Evolutionary conservation across 116 monocot species (phyloP).

Genomic region (Dioscorea cayenensis): DNA sequence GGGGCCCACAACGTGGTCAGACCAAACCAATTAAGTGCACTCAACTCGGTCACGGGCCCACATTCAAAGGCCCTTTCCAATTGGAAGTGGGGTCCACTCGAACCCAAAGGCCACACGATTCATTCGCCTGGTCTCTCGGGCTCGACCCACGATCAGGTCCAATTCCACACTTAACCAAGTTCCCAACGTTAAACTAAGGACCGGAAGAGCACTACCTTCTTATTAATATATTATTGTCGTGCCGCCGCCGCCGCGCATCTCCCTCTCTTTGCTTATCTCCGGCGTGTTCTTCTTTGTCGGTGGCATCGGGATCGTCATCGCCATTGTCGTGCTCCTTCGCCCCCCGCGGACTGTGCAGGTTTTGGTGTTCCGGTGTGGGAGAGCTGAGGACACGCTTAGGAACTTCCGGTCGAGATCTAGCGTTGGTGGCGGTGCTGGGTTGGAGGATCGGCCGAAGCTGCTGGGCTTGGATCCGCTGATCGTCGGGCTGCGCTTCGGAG

Average conservation of each 20-base stretch:
- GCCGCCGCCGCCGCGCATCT: slow-evolving; percentile 6
- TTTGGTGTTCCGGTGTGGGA: slow-evolving; percentile 73
- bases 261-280: slow-evolving; percentile 26
- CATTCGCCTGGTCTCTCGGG: no score
- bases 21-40: no score
- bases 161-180: no score
- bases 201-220: no score
- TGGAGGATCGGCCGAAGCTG: slow-evolving; percentile 38
- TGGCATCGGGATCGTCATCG: slow-evolving; percentile 22
- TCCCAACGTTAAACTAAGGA: no score
- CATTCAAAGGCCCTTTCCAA: no score
- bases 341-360: slow-evolving; percentile 39
- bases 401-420: slow-evolving; percentile 25
- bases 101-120: no score
- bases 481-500: slow-evolving; percentile 62
- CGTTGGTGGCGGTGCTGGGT: slow-evolving; percentile 4
- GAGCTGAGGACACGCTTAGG: slow-evolving; percentile 66
- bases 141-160: no score
- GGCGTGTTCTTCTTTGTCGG: slow-evolving; percentile 34
- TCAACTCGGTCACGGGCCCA: no score
- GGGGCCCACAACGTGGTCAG: no score
- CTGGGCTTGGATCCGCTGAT: slow-evolving; percentile 57
- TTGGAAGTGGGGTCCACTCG: no score
- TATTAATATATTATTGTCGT: no score
- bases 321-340: slow-evolving; percentile 30